Base-by-base conservation (phyloP, 495 filamentous ascomycete species). In the Friedmanniomyces simplex region DNA sequence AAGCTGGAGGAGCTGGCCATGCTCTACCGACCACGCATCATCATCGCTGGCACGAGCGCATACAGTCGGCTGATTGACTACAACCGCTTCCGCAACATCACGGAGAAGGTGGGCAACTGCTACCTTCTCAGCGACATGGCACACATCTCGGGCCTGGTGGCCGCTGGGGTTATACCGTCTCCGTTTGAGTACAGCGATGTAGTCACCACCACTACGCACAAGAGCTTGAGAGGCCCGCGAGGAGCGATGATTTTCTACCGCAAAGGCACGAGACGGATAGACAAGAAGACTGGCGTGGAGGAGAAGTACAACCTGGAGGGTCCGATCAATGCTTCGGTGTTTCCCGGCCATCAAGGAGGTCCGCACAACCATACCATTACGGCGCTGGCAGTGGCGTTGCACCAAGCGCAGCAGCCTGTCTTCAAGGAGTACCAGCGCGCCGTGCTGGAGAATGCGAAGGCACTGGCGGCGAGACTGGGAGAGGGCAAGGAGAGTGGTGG, bases 211-310 rank as follows among this genome's bases (percentile, higher is more conserved):
- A 99, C 94, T 57, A 99, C 94, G 50, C 94, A 99, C 83, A 99
- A 99, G 82, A 96, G 91, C 50, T 87, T 99, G 66, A 89, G 94
- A 77, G 94, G 94, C 52, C 94, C 94, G 54, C 87, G 94, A 74
- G 94, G 94, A 70, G 94, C 94, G 69, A 99, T 99, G 94, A 99
- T 99, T 76, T 99, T 99, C 82, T 99, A 89, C 83, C 88, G 94
- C 68, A 94, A 91, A 75, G 94, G 94, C 67, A 87, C 96, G 52
- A 83, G 91, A 65, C 86, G 82, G 68, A 82, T 82, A 46, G 88
- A 97, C 69, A 75, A 85, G 70, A 97, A 96, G 82, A 52, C 36
- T 16, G 80, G 82, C 54, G 87, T 88, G 64, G 93, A 96, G 78
- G 83, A 96, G 73, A 82, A 81, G 67, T 99, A 96, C 68, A 89